phyloP scores from a whole-genome alignment of 345 rosid species.

The Isatis tinctoria region DNA sequence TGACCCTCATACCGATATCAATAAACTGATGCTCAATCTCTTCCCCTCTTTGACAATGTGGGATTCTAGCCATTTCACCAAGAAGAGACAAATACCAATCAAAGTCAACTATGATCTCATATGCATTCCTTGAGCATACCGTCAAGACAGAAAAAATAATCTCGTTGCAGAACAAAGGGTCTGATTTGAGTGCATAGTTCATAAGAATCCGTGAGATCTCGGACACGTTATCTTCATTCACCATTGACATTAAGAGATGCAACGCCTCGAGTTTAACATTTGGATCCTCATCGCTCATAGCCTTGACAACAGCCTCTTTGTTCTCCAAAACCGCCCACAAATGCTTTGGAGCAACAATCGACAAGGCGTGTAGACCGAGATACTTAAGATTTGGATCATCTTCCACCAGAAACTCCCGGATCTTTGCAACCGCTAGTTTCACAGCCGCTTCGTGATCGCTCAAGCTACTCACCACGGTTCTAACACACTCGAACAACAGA shows the following conservation, averaged over 20 bases:
- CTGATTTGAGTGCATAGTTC: constrained; percentile 82
- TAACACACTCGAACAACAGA: constrained; percentile 77
- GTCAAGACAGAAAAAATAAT: constrained; percentile 70
- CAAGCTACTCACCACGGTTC: constrained; percentile 72
- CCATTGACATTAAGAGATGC: constrained; percentile 80
- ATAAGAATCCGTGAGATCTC: constrained; percentile 75
- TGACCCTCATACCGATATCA: constrained; percentile 85
- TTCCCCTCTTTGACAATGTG: constrained; percentile 75
- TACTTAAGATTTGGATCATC: constrained; percentile 90
- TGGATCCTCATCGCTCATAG: constrained; percentile 76
- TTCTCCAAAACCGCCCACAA: constrained; percentile 81
- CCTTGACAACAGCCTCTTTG: constrained; percentile 78
- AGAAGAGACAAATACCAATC: constrained; percentile 92
- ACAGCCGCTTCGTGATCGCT: constrained; percentile 81
- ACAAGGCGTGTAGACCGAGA: constrained; percentile 80
- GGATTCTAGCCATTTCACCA: constrained; percentile 80
- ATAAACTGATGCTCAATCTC: constrained; percentile 86
- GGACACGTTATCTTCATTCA: constrained; percentile 64
- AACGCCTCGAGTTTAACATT: constrained; percentile 77
- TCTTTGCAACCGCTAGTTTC: constrained; percentile 63
- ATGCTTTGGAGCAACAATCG: constrained; percentile 58
- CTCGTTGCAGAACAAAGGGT: constrained; percentile 77
- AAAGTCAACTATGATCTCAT: constrained; percentile 74
- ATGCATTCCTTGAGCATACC: constrained; percentile 58
- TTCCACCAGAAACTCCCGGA: constrained; percentile 62